phyloP scores from a whole-genome alignment of 2,329 filamentous ascomycete species.

The Sclerotinia glacialis region DNA sequence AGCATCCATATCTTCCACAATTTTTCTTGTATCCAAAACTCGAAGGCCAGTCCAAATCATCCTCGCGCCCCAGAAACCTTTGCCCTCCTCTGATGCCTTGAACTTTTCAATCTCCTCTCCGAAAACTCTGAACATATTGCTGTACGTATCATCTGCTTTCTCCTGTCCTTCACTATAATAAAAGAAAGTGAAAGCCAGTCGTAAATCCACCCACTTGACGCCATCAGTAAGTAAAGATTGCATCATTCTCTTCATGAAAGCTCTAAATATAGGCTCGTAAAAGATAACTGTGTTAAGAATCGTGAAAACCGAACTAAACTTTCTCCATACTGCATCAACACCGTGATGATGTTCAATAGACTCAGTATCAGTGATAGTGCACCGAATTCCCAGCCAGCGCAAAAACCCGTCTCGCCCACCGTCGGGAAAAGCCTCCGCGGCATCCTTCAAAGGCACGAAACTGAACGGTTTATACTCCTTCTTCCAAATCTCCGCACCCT shows the following conservation, averaged over 20 bases:
- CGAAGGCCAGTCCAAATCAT: slow-evolving; percentile 83
- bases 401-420: slow-evolving; percentile 71
- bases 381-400: slow-evolving; percentile 71
- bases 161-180: slow-evolving; percentile 66
- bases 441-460: slow-evolving; percentile 46
- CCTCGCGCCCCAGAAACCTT: slow-evolving; percentile 77
- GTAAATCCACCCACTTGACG: slow-evolving; percentile 79
- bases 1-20: slow-evolving; percentile 80
- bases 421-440: slow-evolving; percentile 71
- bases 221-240: slow-evolving; percentile 73
- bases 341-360: slow-evolving; percentile 78
- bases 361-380: slow-evolving; percentile 69
- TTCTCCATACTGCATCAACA: slow-evolving; percentile 78
- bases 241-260: slow-evolving; percentile 71
- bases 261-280: slow-evolving; percentile 86
- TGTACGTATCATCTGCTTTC: slow-evolving; percentile 63
- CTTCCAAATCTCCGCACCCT: slow-evolving; percentile 58
- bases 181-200: slow-evolving; percentile 69
- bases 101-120: slow-evolving; percentile 77
- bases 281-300: slow-evolving; percentile 73
- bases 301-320: slow-evolving; percentile 73
- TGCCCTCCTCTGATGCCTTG: slow-evolving; percentile 66
- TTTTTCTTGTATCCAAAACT: slow-evolving; percentile 57
- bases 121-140: slow-evolving; percentile 68
- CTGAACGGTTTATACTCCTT: slow-evolving; percentile 53